Evolutionary conservation across 169 alveolate genomes (phyloP), one percentile per base, ranked within the genome.

Genomic region (Amoebophrya sp.): DNA sequence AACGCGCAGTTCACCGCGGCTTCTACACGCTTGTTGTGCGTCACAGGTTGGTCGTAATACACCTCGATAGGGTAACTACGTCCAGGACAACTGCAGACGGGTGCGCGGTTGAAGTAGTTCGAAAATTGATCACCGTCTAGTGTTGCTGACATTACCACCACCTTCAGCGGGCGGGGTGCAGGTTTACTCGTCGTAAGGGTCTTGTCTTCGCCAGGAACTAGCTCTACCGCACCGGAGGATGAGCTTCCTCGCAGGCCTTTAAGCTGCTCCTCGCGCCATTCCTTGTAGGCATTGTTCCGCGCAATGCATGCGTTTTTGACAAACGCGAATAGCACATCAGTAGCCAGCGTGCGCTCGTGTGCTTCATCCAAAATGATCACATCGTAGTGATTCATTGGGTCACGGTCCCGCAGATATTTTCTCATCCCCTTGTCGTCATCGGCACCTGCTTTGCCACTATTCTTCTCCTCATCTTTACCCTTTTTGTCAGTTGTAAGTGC

Each of bases 341-440:
- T 99, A 93, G 97, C 98, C 92, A 98, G 95, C 76, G 99, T 96
- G 94, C 99, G 96, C 95, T 99, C 99, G 95, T 99, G 99, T 36
- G 99, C 99, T 92, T 99, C 99, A 95, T 99, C 99, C 99, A 99
- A 98, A 76, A 99, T 97, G 41, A 99, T 96, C 83, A 98, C 98
- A 78, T 98, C 97, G 94, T 99, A 99, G 91, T 91, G 89, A 24
- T 90, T 65, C n/a, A 92, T 40, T n/a, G n/a, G n/a, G n/a, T n/a
- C n/a, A n/a, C n/a, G n/a, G n/a, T n/a, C n/a, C n/a, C n/a, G n/a
- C n/a, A n/a, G n/a, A n/a, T n/a, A n/a, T n/a, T n/a, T n/a, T n/a
- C n/a, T n/a, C n/a, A n/a, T n/a, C n/a, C n/a, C n/a, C n/a, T n/a
- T n/a, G n/a, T n/a, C n/a, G n/a, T n/a, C n/a, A n/a, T n/a, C n/a